Evolutionary conservation across 306 rosid genomes (phyloP), one percentile per base, ranked within the genome.

Genomic region (Prunus mongolica): DNA sequence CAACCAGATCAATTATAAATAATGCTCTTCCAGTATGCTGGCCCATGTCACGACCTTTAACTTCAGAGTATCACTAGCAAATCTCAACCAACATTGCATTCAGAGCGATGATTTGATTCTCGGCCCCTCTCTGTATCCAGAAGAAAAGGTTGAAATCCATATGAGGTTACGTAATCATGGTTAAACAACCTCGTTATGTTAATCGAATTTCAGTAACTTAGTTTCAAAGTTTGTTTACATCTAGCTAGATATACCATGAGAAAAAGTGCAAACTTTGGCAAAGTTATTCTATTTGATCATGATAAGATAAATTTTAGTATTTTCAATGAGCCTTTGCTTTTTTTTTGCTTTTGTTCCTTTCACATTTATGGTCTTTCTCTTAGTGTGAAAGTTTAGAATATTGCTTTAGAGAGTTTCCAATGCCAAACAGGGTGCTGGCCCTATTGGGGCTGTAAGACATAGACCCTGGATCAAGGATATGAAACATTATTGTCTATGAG

Each of bases 1-100:
- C 84, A 64, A 76, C 78, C 72, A 24, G 19, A 25, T 28, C 63
- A 65, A 32, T 71, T 54, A 34, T 57, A 28, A 44, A 56, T 34
- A n/a, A 65, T 55, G 55, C 54, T 52, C 72, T 16, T 13, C 16
- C n/a, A n/a, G 27, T 44, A 51, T 20, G 82, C 57, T 71, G 72
- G 72, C 38, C 61, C 77, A 44, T 72, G 46, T 13, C 66, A 25
- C 28, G 44, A 7, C 9, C 73, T 44, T 18, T 49, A 13, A 34
- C 13, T 22, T 71, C 22, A 22, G 24, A 14, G 63, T 27, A 8
- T 47, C 80, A 55, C 69, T 19, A 30, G 65, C 57, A 47, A 76
- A 81, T 76, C 78, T 65, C 71, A 76, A 56, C 78, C 8, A 47
- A 56, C 6, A 11, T 56, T 12, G 14, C 5, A 38, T 38, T 38